Percentiles rank a stretch among this genome's conserved stretches.
These are phyloP conservation scores for Solanum ossicruentum DNA, from an alignment of 257 asterid genomes.

Conservation along the genomic window DNA sequence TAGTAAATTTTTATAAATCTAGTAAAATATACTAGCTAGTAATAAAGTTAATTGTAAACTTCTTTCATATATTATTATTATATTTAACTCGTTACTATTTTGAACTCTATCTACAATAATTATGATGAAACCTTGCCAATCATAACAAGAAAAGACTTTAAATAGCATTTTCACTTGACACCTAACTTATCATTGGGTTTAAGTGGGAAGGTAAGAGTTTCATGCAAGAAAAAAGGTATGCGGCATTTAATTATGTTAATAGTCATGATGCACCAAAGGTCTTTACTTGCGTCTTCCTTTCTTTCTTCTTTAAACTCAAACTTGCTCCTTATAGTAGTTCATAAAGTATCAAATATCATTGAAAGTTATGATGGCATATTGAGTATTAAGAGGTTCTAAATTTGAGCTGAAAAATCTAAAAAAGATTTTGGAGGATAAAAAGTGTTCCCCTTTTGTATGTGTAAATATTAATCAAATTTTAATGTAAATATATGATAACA, in stretches of 20 bases:
- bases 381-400: background rate
- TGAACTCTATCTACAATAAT: background rate
- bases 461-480: no score
- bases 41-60: background rate
- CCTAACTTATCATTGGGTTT: background rate
- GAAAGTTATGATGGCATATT: background rate
- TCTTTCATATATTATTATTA: background rate
- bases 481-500: no score
- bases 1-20: background rate
- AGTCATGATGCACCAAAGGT: background rate
- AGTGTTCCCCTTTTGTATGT: background rate
- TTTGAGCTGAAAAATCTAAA: background rate
- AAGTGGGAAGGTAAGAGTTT: background rate
- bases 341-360: background rate
- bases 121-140: background rate
- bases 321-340: background rate
- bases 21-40: background rate
- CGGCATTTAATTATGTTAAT: background rate
- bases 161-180: background rate
- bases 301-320: background rate
- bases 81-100: background rate
- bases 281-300: background rate
- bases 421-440: background rate
- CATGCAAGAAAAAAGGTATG: background rate
- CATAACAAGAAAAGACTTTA: background rate